Percentiles rank a stretch among this genome's conserved stretches.
These are phyloP conservation scores for Aspergillus unguis DNA, from an alignment of 2,329 filamentous ascomycete genomes.

Conservation along the genomic window DNA sequence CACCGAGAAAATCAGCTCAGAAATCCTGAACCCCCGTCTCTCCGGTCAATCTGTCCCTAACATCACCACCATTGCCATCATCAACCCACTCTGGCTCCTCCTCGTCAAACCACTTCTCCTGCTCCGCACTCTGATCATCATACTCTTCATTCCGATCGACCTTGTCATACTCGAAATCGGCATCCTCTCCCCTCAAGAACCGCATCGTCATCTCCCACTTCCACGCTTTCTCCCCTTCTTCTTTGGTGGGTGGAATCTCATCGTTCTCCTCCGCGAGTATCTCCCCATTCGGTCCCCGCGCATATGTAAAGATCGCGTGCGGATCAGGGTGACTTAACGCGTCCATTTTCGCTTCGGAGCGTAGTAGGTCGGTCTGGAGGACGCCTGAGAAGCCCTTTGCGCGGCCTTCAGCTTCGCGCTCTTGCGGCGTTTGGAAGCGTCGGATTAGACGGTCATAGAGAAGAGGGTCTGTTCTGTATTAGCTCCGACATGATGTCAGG, in stretches of 20 bases:
- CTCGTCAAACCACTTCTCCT: conserved; percentile 77
- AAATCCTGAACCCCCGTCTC: conserved; percentile 73
- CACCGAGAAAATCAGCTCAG: conserved; percentile 43
- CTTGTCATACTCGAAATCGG: conserved; percentile 70
- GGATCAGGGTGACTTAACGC: conserved; percentile 56
- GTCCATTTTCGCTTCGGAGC: conserved; percentile 71
- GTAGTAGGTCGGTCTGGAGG: conserved; percentile 71
- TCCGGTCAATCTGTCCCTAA: conserved; percentile 40
- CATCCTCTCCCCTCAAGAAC: conserved; percentile 71
- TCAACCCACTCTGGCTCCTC: conserved; percentile 68
- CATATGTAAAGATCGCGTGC: conserved; percentile 50
- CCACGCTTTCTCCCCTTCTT: conserved; percentile 69
- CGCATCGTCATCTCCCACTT: conserved; percentile 66
- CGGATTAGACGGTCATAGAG: conserved; percentile 79
- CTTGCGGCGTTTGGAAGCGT: conserved; percentile 68
- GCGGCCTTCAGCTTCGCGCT: conserved; percentile 70
- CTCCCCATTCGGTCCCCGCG: conserved; percentile 51
- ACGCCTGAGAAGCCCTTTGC: conserved; percentile 74
- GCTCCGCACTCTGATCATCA: conserved; percentile 62
- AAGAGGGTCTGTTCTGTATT: conserved; percentile 60
- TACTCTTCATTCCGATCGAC: conserved; percentile 72
- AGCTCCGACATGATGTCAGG: conserved; percentile 18
- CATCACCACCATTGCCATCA: conserved; percentile 36
- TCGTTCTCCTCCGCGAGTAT: conserved; percentile 59
- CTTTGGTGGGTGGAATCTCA: conserved; percentile 56